A percentile compares a stretch with the other conserved stretches of the same genome.
These are phyloP conservation scores for Populus simonii DNA, from an alignment of 345 rosid genomes.

Conservation along the genomic window DNA sequence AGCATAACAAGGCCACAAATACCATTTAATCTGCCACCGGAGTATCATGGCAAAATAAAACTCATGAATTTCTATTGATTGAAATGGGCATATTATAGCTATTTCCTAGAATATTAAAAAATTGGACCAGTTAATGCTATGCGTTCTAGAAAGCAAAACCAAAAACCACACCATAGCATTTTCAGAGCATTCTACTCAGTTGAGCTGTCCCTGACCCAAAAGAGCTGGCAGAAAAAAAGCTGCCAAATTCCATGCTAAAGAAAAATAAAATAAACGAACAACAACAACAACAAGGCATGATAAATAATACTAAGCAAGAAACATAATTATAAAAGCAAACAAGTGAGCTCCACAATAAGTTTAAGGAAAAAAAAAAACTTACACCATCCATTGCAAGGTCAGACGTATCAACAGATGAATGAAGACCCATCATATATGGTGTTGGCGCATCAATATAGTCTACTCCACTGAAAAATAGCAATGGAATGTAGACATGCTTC, in stretches of 20 bases:
- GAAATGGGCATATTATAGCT: background rate
- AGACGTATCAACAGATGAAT: slow-evolving; percentile 88
- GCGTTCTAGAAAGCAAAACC: background rate
- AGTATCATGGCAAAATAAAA: background rate
- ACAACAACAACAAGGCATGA: background rate
- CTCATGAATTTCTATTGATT: background rate
- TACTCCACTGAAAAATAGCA: slow-evolving; percentile 99
- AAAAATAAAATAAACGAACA: background rate
- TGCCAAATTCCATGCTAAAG: background rate
- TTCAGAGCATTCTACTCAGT: background rate
- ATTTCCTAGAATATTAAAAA: background rate
- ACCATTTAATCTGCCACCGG: background rate
- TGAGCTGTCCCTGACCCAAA: background rate
- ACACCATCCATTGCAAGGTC: slow-evolving; percentile 94
- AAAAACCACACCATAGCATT: background rate
- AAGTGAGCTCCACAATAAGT: background rate
- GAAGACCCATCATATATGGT: slow-evolving; percentile 99
- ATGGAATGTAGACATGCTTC: slow-evolving; percentile 99
- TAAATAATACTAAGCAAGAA: background rate
- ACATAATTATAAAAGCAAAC: slow-evolving; percentile 4
- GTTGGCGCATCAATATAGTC: slow-evolving; percentile 99
- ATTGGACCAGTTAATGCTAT: background rate
- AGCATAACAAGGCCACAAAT: background rate
- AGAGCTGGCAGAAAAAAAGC: background rate
- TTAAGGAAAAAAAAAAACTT: slow-evolving; percentile 38